Evolutionary conservation across 2,329 filamentous ascomycete genomes (phyloP).

Genomic region (Trichoderma sp.): DNA sequence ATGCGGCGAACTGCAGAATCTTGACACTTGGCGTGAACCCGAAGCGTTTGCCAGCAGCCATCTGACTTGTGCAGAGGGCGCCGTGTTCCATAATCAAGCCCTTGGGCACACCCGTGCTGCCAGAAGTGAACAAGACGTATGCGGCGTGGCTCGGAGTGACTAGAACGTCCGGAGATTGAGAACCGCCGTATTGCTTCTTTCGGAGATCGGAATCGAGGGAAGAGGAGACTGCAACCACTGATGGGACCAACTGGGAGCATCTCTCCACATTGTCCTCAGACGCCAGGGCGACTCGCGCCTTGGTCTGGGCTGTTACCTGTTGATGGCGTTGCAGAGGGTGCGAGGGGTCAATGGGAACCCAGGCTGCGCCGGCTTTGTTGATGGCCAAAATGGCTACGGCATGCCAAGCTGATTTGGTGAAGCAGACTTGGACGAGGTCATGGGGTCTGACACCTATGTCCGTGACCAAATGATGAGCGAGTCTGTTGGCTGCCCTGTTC

Average conservation of each 20-base stretch:
- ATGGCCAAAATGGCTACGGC: conserved; percentile 10
- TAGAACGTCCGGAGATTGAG: background rate
- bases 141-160: background rate
- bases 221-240: background rate
- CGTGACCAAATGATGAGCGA: background rate
- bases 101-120: background rate
- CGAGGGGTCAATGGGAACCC: conserved; percentile 2
- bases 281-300: background rate
- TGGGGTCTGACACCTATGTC: background rate
- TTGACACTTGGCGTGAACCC: background rate
- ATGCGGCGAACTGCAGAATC: background rate
- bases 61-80: background rate
- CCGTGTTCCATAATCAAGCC: background rate
- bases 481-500: background rate
- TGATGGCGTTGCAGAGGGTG: conserved; percentile 17
- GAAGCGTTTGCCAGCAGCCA: background rate
- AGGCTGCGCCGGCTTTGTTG: conserved; percentile 13
- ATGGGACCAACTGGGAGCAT: background rate
- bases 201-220: background rate
- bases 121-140: conserved; percentile 5
- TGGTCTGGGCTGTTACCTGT: conserved; percentile 9
- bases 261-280: background rate
- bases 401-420: conserved; percentile 16
- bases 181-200: background rate
- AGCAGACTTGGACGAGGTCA: conserved; percentile 6